Conservation (phyloP, 257 asterid genomes). For the Solanum ahanhuiri region DNA sequence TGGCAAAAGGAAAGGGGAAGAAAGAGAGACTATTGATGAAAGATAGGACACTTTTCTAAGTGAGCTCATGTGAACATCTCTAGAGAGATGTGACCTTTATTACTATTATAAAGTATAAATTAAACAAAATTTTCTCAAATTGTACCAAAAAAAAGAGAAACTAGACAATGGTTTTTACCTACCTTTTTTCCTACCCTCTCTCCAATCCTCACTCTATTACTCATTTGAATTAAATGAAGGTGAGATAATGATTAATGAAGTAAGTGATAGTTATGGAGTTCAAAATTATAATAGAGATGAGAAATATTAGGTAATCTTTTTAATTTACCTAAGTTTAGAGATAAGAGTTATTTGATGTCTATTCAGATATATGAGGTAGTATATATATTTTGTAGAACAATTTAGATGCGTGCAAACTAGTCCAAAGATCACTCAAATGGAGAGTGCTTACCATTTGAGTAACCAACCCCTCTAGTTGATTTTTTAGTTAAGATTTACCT, state of each 20-base stretch:
- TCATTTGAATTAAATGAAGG: not conserved
- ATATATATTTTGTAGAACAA: not conserved
- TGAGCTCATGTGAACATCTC: constrained; percentile 24
- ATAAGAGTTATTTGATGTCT: not conserved
- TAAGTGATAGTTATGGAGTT: not conserved
- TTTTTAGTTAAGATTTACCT: not conserved
- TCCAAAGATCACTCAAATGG: not conserved
- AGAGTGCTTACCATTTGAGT: not conserved
- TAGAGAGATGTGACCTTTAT: constrained; percentile 12
- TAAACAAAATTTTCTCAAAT: not conserved
- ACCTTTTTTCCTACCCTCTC: constrained; percentile 13
- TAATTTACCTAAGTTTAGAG: not conserved
- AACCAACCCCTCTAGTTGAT: not conserved
- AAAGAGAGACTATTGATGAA: not conserved
- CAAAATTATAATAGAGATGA: not conserved
- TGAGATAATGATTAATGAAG: not conserved
- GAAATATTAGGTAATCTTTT: not conserved
- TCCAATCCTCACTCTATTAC: not conserved
- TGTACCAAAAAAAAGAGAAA: constrained; percentile 4
- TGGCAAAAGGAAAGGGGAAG: not conserved
- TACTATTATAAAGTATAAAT: not conserved
- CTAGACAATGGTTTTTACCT: constrained; percentile 9
- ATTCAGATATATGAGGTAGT: too few species aligned
- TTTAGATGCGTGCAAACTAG: not conserved
- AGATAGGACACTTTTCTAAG: not conserved